Conservation (phyloP, 192 early-diverging fungal genomes). For the Dimargaris cristalligena region DNA sequence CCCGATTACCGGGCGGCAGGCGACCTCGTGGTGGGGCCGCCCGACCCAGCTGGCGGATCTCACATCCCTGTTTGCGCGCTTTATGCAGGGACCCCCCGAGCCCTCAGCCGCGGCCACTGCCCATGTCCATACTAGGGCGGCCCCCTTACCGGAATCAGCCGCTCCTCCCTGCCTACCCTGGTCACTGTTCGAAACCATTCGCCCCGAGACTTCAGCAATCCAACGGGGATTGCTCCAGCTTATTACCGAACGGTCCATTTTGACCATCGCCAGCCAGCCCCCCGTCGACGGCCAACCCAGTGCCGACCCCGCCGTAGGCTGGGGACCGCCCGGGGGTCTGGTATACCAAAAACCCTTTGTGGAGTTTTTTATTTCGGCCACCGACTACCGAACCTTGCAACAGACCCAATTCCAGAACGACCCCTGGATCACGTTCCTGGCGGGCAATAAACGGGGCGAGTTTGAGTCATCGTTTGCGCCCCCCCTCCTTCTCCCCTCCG, state of each 20-base stretch:
- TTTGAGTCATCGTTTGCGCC: constrained; percentile 26
- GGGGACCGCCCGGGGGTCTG: constrained; percentile 93
- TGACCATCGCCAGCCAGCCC: constrained; percentile 93
- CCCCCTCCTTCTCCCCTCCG: no score
- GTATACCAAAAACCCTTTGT: constrained; percentile 98
- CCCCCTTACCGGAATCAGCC: background rate
- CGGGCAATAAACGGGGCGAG: constrained; percentile 63
- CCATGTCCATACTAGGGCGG: no score
- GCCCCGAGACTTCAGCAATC: constrained; percentile 52
- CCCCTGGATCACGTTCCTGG: constrained; percentile 75
- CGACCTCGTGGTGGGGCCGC: constrained; percentile 29
- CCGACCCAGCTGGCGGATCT: constrained; percentile 24
- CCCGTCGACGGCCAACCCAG: constrained; percentile 77
- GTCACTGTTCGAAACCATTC: background rate
- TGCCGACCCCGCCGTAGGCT: constrained; percentile 61
- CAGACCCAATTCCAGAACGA: constrained; percentile 47
- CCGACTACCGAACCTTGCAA: constrained; percentile 46
- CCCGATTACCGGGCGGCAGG: constrained; percentile 14
- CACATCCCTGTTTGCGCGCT: constrained; percentile 28
- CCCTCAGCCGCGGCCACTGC: background rate
- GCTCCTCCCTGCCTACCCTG: background rate
- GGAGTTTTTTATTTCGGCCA: constrained; percentile 78
- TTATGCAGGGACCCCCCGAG: constrained; percentile 22
- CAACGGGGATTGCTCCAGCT: constrained; percentile 38
- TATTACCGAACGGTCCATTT: constrained; percentile 61